A percentile compares a stretch with the other conserved stretches of the same genome.
Evolutionary conservation across 1,139 yeast genomes (phyloP).

Genomic region (Protomyces inouyei): DNA sequence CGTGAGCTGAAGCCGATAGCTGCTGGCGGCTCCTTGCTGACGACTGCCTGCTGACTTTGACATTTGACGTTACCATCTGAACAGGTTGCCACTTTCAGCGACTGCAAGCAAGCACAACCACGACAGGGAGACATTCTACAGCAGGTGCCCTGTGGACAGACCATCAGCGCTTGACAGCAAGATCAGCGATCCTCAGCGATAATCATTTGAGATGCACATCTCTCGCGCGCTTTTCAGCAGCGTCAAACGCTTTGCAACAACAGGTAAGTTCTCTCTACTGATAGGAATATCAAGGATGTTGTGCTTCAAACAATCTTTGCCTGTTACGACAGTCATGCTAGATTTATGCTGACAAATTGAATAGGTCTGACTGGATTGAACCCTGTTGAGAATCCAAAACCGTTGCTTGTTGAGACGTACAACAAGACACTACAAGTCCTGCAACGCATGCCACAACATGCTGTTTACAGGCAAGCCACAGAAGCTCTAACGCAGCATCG

Average conservation of each 20-base stretch:
- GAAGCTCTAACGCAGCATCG: conserved; percentile 69
- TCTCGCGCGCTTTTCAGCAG: conserved; percentile 3
- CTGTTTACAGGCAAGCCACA: conserved; percentile 72
- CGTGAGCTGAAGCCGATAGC: too few species aligned
- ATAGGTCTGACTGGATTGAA: conserved; percentile 66
- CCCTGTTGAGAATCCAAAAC: conserved; percentile 82
- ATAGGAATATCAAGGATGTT: not conserved
- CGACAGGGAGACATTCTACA: too few species aligned
- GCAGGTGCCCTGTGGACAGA: too few species aligned
- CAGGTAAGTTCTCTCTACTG: conserved; percentile 6
- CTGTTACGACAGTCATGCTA: too few species aligned
- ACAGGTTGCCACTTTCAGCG: too few species aligned
- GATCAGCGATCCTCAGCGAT: too few species aligned
- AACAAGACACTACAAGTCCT: conserved; percentile 61
- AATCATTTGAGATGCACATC: not conserved
- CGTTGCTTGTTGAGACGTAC: conserved; percentile 67
- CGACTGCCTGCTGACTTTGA: too few species aligned
- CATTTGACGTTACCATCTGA: too few species aligned
- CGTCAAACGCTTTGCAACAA: conserved; percentile 23
- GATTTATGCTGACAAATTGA: conserved; percentile 40
- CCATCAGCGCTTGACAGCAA: too few species aligned
- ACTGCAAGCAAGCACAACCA: not conserved
- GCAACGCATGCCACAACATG: conserved; percentile 60
- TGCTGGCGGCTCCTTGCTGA: too few species aligned
- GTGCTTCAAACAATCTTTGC: too few species aligned